Evolutionary conservation across 768 basidiomycete species (phyloP), one percentile per base, ranked within the genome.

Genomic region (Boletus sp.): DNA sequence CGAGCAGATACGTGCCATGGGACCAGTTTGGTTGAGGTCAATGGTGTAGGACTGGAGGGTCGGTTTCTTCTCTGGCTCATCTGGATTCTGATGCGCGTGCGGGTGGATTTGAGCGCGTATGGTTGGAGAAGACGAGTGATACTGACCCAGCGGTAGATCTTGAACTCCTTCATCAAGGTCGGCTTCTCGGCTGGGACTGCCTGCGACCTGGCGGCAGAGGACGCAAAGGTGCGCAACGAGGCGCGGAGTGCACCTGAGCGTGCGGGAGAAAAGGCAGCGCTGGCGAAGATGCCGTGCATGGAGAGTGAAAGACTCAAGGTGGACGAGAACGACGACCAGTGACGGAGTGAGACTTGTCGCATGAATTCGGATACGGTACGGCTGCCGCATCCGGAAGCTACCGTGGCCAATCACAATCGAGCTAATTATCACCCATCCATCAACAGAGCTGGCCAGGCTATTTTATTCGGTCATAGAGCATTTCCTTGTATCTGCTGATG

Each of bases 111-210:
- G 47, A 51, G 54, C 1, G 11, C 41, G 29, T 3, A 3, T 2
- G 30, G 0, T 14, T 33, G 6, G 1, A 11, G 33, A 24, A 24
- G 17, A 15, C 2, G 35, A 5, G 7, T 44, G 14, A 17, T 7
- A 47, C 62, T 41, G 56, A 92, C 92, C 94, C 97, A 99, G 72
- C 97, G 91, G 78, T 99, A 99, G 63, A 99, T 94, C 82, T 95
- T 92, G 82, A 99, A 98, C 74, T 94, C 89, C 78, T 98, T 98
- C 67, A 87, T 78, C 64, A 89, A 69, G 17, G 83, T 83, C 0
- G 85, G 83, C 72, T 90, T 90, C 76, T 87, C 78, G 2, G 75
- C 71, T 0, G 86, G 83, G 3, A 83, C 80, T 24, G 81, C 71
- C 61, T 71, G 66, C 14, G 33, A 60, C 49, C 62, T 59, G 7